Percentiles rank a stretch among this genome's conserved stretches.
Evolutionary conservation across 1,284 basidiomycete genomes (phyloP).

Genomic region (Rhodotorula sp.): DNA sequence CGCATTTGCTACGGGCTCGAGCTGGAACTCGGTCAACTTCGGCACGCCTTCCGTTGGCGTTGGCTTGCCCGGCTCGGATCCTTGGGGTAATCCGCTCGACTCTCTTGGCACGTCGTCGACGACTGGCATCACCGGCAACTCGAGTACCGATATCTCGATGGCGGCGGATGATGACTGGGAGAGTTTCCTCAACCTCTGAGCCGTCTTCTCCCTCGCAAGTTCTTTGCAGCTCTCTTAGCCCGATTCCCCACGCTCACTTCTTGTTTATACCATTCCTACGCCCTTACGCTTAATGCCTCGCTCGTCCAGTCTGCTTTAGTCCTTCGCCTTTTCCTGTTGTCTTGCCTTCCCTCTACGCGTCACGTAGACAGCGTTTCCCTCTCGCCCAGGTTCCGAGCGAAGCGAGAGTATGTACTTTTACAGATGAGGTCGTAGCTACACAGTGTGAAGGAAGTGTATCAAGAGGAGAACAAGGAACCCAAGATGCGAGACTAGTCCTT

Average conservation of each 20-base stretch:
- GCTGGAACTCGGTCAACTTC: constrained; percentile 19
- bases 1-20: not conserved
- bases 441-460: too few species aligned
- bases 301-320: not conserved
- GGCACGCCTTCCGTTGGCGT: constrained; percentile 27
- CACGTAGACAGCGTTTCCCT: not conserved
- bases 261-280: not conserved
- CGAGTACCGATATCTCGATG: not conserved
- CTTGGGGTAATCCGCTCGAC: constrained; percentile 3
- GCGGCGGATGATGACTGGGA: constrained; percentile 30
- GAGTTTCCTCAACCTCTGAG: constrained; percentile 25
- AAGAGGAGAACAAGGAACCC: too few species aligned
- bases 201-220: not conserved
- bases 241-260: not conserved
- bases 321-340: not conserved
- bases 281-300: not conserved
- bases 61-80: not conserved
- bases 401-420: too few species aligned
- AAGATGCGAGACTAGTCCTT: too few species aligned
- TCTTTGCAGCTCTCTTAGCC: too few species aligned
- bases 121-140: not conserved
- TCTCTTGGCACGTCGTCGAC: not conserved
- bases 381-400: not conserved
- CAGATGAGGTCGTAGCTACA: too few species aligned
- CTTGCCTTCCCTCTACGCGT: not conserved